phyloP scores from a whole-genome alignment of 176 grass and related monocot species.

The Triticum urartu region DNA sequence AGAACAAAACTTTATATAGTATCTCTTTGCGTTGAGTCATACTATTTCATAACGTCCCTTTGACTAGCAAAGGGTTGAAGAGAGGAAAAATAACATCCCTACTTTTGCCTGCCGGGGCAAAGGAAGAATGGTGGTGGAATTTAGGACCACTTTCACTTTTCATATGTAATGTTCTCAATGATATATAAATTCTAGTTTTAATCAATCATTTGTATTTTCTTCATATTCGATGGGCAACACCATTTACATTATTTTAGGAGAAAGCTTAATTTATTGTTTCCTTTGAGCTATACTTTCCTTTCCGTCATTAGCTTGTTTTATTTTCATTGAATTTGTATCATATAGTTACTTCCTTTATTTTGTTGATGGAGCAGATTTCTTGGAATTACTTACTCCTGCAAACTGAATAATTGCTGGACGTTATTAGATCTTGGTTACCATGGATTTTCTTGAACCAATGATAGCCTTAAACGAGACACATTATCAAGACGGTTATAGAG shows the following conservation, averaged over 20 bases:
- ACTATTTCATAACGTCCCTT: too few relatives aligned
- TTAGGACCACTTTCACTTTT: too few relatives aligned
- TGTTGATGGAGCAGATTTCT: not conserved
- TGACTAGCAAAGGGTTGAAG: too few relatives aligned
- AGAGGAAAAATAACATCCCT: too few relatives aligned
- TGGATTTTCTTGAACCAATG: conserved; percentile 54
- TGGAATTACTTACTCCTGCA: not conserved
- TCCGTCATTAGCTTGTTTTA: not conserved
- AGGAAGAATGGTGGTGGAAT: too few relatives aligned
- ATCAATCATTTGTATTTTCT: not conserved
- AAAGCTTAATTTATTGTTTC: not conserved
- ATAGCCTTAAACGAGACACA: conserved; percentile 47
- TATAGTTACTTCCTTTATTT: not conserved
- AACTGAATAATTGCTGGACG: not conserved
- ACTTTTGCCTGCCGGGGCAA: too few relatives aligned
- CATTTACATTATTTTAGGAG: not conserved
- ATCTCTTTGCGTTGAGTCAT: too few relatives aligned
- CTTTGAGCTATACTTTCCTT: not conserved
- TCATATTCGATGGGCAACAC: not conserved
- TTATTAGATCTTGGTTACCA: conserved; percentile 11
- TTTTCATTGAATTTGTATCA: not conserved
- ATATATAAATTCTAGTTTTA: not conserved
- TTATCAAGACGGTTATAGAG: conserved; percentile 46
- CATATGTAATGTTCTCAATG: too few relatives aligned
- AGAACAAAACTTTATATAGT: too few relatives aligned